phyloP scores from a whole-genome alignment of 106 monocot genomes.

The Apostasia shenzhenica region DNA sequence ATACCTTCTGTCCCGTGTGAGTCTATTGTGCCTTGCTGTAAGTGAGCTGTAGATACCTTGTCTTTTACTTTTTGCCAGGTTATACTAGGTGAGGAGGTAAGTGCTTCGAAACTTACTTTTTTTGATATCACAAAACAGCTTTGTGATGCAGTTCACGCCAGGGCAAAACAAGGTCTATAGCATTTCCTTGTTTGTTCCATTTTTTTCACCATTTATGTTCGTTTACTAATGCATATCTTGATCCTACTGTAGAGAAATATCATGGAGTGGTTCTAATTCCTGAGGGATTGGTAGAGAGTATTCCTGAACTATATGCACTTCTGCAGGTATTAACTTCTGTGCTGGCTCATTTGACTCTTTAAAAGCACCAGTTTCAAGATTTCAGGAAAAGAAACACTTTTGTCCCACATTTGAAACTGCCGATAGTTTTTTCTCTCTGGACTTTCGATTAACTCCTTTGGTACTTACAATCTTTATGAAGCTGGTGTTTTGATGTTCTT shows the following conservation, averaged over 20 bases:
- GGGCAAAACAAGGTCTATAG: slow-evolving; percentile 59
- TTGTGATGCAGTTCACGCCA: slow-evolving; percentile 83
- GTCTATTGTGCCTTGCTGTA: too few relatives aligned
- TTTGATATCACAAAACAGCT: slow-evolving; percentile 85
- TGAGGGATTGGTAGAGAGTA: slow-evolving; percentile 85
- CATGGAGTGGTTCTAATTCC: slow-evolving; percentile 86
- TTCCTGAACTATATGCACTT: slow-evolving; percentile 81
- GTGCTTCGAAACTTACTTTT: slow-evolving; percentile 77
- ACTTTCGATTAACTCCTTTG: too few relatives aligned
- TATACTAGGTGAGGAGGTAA: slow-evolving; percentile 82
- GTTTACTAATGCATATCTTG: slow-evolving; percentile 4
- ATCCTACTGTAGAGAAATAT: slow-evolving; percentile 47
- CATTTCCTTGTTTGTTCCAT: not conserved
- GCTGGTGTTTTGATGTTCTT: too few relatives aligned
- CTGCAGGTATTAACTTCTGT: slow-evolving; percentile 44
- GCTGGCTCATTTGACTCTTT: too few relatives aligned
- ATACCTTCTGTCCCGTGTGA: not conserved
- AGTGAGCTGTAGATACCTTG: not conserved
- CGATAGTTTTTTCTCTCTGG: too few relatives aligned
- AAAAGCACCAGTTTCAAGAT: too few relatives aligned
- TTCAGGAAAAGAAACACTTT: too few relatives aligned
- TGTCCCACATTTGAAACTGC: too few relatives aligned
- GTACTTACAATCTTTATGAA: too few relatives aligned
- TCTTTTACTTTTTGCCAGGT: slow-evolving; percentile 34
- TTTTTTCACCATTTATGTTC: not conserved